Evolutionary conservation across 2,329 filamentous ascomycete species (phyloP), one percentile per base, ranked within the genome.

Genomic region (Colletotrichum musicola): DNA sequence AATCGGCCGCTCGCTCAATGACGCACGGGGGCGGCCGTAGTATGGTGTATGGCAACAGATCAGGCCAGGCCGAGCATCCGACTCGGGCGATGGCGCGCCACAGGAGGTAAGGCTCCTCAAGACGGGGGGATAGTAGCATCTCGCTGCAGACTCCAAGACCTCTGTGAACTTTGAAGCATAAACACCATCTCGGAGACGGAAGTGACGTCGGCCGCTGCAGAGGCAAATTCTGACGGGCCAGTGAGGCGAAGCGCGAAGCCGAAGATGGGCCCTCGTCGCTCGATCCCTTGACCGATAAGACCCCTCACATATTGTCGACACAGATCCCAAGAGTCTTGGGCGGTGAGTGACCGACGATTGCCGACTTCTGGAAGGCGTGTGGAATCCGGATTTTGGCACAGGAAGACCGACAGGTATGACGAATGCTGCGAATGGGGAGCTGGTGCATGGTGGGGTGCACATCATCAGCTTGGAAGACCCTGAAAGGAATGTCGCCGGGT

Each of bases 331-430:
- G 14, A 16, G 53, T 30, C 42, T 27, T 27, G 27, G 57, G 42
- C 9, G 57, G 57, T 38, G 64, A 65, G 57, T 49, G 47, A 25
- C 54, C 60, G 64, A 54, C 38, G 60, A 64, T 53, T 54, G 47
- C 60, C 46, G 60, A 35, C 18, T 47, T 68, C 61, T 59, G 54
- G 22, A 64, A 64, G 44, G 10, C n/a, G 44, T 27, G 47, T 49
- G 61, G 65, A 68, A 68, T 64, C 65, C 65, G 61, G 54, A 64
- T 68, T 68, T 47, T 25, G 25, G 30, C 7, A 6, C 22, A 14
- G 46, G 4, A 20, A 18, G 49, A 47, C 47, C 54, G 40, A 61
- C 53, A 55, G 55, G 61, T 54, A 68, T 64, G 65, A 68, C 65
- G 65, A 68, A 64, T 54, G 35, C 27, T 54, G 35, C 14, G 35